A percentile compares a stretch with the other conserved stretches of the same genome.
phyloP scores from a whole-genome alignment of 2,329 filamentous ascomycete genomes.

The Fusarium hostae region DNA sequence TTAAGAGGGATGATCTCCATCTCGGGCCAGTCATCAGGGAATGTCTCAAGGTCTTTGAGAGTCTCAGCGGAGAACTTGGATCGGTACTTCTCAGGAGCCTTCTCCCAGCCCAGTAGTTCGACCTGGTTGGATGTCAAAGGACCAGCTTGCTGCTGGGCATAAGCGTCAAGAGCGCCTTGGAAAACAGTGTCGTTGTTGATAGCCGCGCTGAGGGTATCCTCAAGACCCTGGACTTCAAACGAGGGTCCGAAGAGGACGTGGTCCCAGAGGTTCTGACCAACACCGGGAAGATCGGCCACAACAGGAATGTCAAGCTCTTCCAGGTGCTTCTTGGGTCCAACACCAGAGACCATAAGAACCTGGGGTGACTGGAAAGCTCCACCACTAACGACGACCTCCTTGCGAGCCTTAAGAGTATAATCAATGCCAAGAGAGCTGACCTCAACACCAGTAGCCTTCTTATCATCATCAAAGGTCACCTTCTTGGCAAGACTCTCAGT shows the following conservation, averaged over 20 bases:
- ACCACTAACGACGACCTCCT: slow-evolving; percentile 35
- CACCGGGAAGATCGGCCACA: slow-evolving; percentile 27
- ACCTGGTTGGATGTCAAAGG: slow-evolving; percentile 40
- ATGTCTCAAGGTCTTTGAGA: slow-evolving; percentile 26
- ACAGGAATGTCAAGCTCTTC: slow-evolving; percentile 23
- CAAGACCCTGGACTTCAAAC: slow-evolving; percentile 35
- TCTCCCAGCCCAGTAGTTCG: slow-evolving; percentile 43
- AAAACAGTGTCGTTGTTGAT: slow-evolving; percentile 31
- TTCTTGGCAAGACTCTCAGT: slow-evolving; percentile 55
- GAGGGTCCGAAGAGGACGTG: slow-evolving; percentile 37
- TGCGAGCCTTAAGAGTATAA: slow-evolving; percentile 30
- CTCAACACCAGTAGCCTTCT: slow-evolving; percentile 54
- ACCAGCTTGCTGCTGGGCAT: slow-evolving; percentile 25
- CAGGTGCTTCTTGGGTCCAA: slow-evolving; percentile 23
- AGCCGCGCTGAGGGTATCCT: slow-evolving; percentile 36
- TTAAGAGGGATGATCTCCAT: slow-evolving; percentile 46
- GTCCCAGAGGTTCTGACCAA: slow-evolving; percentile 39
- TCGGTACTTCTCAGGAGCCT: slow-evolving; percentile 37
- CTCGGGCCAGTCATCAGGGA: slow-evolving; percentile 52
- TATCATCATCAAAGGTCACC: slow-evolving; percentile 56
- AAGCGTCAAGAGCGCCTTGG: slow-evolving; percentile 24
- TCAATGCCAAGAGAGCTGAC: slow-evolving; percentile 22
- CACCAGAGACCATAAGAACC: slow-evolving; percentile 39
- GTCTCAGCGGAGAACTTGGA: slow-evolving; percentile 33
- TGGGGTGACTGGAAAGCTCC: slow-evolving; percentile 37